A percentile compares a stretch with the other conserved stretches of the same genome.
These are phyloP conservation scores for Mortierella claussenii DNA, from an alignment of 192 early-diverging fungal species.

Conservation along the genomic window DNA sequence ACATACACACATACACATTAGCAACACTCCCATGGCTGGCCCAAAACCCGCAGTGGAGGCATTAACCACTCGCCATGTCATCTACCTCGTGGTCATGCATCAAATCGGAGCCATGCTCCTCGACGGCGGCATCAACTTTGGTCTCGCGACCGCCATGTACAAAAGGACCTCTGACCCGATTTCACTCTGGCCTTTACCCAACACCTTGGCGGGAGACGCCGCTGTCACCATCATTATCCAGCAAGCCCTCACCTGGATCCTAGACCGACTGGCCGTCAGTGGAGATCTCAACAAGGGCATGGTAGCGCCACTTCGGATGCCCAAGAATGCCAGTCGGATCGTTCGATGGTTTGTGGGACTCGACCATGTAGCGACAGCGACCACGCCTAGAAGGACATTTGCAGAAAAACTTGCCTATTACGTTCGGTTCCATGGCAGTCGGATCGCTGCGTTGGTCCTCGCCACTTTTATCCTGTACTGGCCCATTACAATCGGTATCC, in stretches of 20 bases:
- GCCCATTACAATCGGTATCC: conserved; percentile 30
- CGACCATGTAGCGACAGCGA: no score
- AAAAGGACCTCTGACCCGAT: conserved; percentile 18
- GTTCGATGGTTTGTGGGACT: conserved; percentile 37
- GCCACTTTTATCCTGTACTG: conserved; percentile 18
- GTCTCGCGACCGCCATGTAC: conserved; percentile 43
- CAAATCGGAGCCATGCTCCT: conserved; percentile 27
- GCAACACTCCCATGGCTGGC: conserved; percentile 11
- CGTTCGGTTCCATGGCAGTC: conserved; percentile 12
- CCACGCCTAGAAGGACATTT: no score
- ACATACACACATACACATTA: no score
- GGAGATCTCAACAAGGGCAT: conserved; percentile 24
- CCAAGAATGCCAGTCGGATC: conserved; percentile 12
- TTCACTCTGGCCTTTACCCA: conserved; percentile 25
- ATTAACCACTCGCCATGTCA: conserved; percentile 24
- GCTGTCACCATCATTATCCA: conserved; percentile 37
- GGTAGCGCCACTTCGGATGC: conserved; percentile 24
- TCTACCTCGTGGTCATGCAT: conserved; percentile 34
- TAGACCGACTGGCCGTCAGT: conserved; percentile 15
- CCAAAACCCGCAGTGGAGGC: conserved; percentile 7
- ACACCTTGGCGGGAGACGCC: conserved; percentile 29
- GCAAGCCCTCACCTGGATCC: conserved; percentile 27
- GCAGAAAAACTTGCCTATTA: no score
- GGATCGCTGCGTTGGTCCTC: conserved; percentile 7
- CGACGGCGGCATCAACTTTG: conserved; percentile 42